Conservation (phyloP, 106 monocot genomes). For the Apostasia ramifera region DNA sequence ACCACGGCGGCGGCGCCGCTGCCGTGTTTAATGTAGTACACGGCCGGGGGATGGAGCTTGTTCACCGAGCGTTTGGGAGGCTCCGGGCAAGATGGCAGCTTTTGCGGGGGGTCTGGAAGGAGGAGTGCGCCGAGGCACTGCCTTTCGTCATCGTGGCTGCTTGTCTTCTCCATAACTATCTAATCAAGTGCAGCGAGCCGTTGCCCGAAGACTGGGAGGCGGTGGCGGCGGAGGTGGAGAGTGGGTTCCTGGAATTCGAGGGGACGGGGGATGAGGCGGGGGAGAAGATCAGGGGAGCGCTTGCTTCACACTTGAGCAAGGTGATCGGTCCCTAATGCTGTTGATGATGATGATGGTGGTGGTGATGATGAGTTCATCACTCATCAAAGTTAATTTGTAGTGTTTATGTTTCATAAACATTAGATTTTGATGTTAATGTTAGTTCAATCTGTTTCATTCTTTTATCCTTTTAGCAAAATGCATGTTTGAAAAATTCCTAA, state of each 20-base stretch:
- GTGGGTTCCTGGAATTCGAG: constrained; percentile 30
- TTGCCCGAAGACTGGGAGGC: constrained; percentile 15
- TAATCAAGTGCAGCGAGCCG: constrained; percentile 58
- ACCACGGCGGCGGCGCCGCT: background rate
- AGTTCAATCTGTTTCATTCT: too few species aligned
- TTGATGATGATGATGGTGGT: too few species aligned
- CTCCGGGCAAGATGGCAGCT: constrained; percentile 58
- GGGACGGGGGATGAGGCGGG: constrained; percentile 52
- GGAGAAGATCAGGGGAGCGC: constrained; percentile 34
- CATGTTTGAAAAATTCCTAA: too few species aligned
- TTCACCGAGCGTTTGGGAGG: constrained; percentile 25
- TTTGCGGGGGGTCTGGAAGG: constrained; percentile 51
- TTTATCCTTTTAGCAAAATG: too few species aligned
- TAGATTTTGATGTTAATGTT: too few species aligned
- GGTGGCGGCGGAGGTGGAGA: background rate
- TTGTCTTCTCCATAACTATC: constrained; percentile 82
- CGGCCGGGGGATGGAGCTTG: constrained; percentile 49
- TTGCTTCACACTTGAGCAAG: constrained; percentile 47
- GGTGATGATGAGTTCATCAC: too few species aligned
- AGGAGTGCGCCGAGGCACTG: constrained; percentile 55
- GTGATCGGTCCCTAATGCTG: constrained; percentile 11
- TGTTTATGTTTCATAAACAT: too few species aligned
- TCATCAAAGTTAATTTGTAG: too few species aligned
- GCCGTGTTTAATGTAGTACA: constrained; percentile 58
- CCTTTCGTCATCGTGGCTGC: constrained; percentile 50